Evolutionary conservation across 805 yeast species (phyloP).

Genomic region (Starmerella powellii): DNA sequence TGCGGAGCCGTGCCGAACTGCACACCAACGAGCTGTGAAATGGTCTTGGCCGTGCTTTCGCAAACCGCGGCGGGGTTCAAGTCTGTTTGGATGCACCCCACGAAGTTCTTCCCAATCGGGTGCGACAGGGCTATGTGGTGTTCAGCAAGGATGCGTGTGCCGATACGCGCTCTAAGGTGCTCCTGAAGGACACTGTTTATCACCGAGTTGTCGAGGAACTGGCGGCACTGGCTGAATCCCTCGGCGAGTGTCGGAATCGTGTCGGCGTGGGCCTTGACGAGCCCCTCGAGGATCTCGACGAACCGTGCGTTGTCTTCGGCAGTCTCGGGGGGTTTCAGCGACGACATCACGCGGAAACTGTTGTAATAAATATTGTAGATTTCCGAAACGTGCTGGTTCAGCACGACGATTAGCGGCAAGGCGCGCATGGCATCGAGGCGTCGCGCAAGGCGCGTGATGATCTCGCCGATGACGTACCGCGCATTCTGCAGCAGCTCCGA

Average conservation of each 20-base stretch:
- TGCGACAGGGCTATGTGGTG: conserved; percentile 63
- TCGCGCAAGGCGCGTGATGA: conserved; percentile 41
- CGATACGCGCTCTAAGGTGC: conserved; percentile 72
- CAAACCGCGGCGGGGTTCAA: conserved; percentile 53
- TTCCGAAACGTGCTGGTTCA: conserved; percentile 76
- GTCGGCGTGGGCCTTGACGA: conserved; percentile 69
- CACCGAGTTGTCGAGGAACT: conserved; percentile 32
- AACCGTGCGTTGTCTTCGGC: conserved; percentile 44
- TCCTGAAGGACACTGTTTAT: conserved; percentile 55
- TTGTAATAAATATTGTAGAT: conserved; percentile 62
- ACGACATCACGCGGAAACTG: conserved; percentile 45
- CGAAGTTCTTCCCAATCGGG: conserved; percentile 35
- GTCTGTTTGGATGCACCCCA: conserved; percentile 57
- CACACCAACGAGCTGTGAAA: conserved; percentile 69
- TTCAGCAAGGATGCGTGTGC: conserved; percentile 75
- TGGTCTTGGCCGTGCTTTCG: conserved; percentile 55
- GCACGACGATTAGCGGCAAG: conserved; percentile 70
- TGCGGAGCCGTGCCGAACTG: conserved; percentile 70
- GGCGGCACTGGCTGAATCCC: conserved; percentile 62
- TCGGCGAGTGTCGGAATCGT: conserved; percentile 69
- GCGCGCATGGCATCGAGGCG: conserved; percentile 57
- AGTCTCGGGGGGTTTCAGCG: conserved; percentile 36
- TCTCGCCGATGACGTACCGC: conserved; percentile 19
- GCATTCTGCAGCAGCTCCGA: conserved; percentile 27
- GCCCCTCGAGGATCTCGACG: conserved; percentile 41